Evolutionary conservation across 805 yeast species (phyloP).

Genomic region (Candida endomychidarum): DNA sequence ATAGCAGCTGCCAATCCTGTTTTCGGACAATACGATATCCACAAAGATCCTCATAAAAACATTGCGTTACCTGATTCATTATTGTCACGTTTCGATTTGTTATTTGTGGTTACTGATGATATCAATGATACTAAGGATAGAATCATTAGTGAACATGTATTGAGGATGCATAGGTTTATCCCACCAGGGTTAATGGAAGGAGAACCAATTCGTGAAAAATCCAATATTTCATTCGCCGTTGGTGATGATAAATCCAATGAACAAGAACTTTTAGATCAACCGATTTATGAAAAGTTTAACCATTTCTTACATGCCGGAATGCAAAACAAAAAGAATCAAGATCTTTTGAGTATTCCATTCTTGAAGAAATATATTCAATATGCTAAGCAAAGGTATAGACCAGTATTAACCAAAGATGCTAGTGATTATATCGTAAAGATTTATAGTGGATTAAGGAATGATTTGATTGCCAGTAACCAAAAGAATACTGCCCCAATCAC

Average conservation of each 20-base stretch:
- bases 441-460: conserved; percentile 81
- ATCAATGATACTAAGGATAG: conserved; percentile 83
- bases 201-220: conserved; percentile 83
- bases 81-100: conserved; percentile 91
- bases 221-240: conserved; percentile 71
- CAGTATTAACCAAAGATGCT: conserved; percentile 75
- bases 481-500: conserved; percentile 90
- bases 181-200: conserved; percentile 91
- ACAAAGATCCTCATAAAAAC: conserved; percentile 93
- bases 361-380: conserved; percentile 90
- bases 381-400: conserved; percentile 84
- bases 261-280: conserved; percentile 48
- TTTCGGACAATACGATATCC: conserved; percentile 93
- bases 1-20: conserved; percentile 98
- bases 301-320: conserved; percentile 83
- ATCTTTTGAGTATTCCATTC: conserved; percentile 69
- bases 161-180: conserved; percentile 86
- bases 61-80: conserved; percentile 96
- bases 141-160: conserved; percentile 87
- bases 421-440: conserved; percentile 76
- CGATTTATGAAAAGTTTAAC: conserved; percentile 82
- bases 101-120: conserved; percentile 95
- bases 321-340: conserved; percentile 16
- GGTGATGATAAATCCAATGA: conserved; percentile 58
- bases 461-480: conserved; percentile 58